Percentiles rank a stretch among this genome's conserved stretches.
Conservation (phyloP, 257 asterid genomes). For the Primulina huaijiensis region DNA sequence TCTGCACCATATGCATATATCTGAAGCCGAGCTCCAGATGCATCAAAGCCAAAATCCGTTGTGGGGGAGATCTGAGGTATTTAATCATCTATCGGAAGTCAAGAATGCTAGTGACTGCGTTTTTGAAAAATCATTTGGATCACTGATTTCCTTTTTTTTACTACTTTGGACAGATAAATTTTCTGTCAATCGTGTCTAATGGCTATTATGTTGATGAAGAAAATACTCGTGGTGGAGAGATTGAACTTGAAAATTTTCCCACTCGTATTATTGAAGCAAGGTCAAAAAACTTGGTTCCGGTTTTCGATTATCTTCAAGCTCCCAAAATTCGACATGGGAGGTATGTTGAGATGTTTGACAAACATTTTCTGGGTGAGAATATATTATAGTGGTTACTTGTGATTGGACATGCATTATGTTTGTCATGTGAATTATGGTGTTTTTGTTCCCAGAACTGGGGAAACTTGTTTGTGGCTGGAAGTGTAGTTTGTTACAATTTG, state of each 20-base stretch:
- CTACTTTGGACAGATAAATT: conserved; percentile 49
- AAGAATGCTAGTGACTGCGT: conserved; percentile 10
- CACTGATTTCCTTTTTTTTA: conserved; percentile 22
- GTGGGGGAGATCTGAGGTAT: conserved; percentile 79
- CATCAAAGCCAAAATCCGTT: conserved; percentile 61
- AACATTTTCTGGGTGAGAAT: neutral
- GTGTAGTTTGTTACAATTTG: conserved; percentile 9
- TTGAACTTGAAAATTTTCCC: conserved; percentile 69
- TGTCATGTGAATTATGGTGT: neutral
- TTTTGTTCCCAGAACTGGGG: neutral
- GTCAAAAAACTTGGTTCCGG: conserved; percentile 73
- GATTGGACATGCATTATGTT: neutral
- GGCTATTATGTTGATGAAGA: conserved; percentile 34
- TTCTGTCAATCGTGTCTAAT: conserved; percentile 52
- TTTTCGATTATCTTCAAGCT: conserved; percentile 61
- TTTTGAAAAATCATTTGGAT: conserved; percentile 7
- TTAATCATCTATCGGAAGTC: conserved; percentile 3
- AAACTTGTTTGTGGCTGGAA: conserved; percentile 7
- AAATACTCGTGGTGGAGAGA: conserved; percentile 54
- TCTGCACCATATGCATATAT: conserved; percentile 57
- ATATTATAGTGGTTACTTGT: neutral
- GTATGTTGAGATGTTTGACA: conserved; percentile 33
- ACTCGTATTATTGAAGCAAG: conserved; percentile 60
- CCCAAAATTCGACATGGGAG: conserved; percentile 60
- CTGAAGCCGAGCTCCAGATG: conserved; percentile 86